Evolutionary conservation across 129 eudicot species (phyloP).

Genomic region (Pittosporum tobira): DNA sequence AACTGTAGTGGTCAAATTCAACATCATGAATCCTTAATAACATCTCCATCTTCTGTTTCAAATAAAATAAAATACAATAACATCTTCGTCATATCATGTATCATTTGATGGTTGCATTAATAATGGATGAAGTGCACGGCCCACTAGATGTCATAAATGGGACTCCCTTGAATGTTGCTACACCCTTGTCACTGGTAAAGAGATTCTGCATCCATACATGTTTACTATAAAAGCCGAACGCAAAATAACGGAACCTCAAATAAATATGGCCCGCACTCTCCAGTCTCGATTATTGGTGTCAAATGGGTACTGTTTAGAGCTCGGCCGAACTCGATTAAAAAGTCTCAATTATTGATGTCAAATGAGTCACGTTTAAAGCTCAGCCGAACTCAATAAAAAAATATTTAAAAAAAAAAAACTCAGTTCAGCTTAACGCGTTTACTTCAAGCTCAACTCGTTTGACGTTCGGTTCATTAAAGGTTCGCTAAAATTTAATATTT

Average conservation of each 20-base stretch:
- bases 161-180: conserved; percentile 80
- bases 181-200: conserved; percentile 71
- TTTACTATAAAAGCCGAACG: not conserved
- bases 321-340: too few species aligned
- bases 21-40: not conserved
- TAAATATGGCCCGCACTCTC: not conserved
- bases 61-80: conserved; percentile 12
- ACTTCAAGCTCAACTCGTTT: too few species aligned
- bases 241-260: not conserved
- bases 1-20: not conserved
- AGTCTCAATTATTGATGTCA: too few species aligned
- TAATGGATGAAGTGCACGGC: conserved; percentile 78
- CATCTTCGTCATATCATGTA: conserved; percentile 11
- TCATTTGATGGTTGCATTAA: conserved; percentile 69
- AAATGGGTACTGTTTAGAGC: too few species aligned
- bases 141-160: conserved; percentile 95
- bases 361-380: too few species aligned
- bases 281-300: too few species aligned
- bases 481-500: too few species aligned
- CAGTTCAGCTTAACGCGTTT: too few species aligned
- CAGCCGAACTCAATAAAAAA: too few species aligned
- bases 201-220: conserved; percentile 62
- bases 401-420: too few species aligned
- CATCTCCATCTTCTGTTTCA: conserved; percentile 1
- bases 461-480: too few species aligned